A percentile compares a stretch with the other conserved stretches of the same genome.
phyloP scores from a whole-genome alignment of 208 protist genomes.

The Crithidia bombi region DNA sequence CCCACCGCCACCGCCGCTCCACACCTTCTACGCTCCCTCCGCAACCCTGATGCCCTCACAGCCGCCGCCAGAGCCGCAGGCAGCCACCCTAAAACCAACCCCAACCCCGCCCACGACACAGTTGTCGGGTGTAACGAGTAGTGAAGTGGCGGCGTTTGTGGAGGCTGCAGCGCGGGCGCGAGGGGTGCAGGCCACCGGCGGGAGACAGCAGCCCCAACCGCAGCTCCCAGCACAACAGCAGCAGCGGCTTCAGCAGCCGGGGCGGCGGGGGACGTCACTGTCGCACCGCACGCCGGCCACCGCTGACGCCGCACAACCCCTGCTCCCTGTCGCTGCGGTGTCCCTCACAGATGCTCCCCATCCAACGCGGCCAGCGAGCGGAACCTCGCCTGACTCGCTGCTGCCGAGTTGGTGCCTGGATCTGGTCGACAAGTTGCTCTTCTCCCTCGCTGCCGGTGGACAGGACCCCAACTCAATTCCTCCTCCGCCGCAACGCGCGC shows the following conservation, averaged over 20 bases:
- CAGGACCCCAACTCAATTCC: neutral
- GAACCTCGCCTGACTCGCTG: neutral
- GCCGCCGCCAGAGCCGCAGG: neutral
- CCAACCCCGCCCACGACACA: neutral
- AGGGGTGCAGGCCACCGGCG: neutral
- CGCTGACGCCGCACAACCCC: conserved; percentile 5
- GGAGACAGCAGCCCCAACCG: neutral
- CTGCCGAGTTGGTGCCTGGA: conserved; percentile 27
- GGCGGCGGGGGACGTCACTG: neutral
- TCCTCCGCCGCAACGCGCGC: neutral
- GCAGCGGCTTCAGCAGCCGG: neutral
- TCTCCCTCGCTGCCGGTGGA: neutral
- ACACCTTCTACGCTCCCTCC: neutral
- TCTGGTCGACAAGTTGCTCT: conserved; percentile 15
- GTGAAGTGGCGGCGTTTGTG: conserved; percentile 5
- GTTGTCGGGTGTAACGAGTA: neutral
- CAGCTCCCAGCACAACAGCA: neutral
- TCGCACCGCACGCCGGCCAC: conserved; percentile 9
- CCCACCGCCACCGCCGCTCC: neutral
- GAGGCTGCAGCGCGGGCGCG: conserved; percentile 6
- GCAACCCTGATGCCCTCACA: neutral
- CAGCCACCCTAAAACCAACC: conserved; percentile 5
- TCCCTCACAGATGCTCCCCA: neutral
- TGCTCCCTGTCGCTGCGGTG: neutral
- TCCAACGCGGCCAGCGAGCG: neutral